Evolutionary conservation across 257 asterid genomes (phyloP), one percentile per base, ranked within the genome.

Genomic region (Misopates orontium): DNA sequence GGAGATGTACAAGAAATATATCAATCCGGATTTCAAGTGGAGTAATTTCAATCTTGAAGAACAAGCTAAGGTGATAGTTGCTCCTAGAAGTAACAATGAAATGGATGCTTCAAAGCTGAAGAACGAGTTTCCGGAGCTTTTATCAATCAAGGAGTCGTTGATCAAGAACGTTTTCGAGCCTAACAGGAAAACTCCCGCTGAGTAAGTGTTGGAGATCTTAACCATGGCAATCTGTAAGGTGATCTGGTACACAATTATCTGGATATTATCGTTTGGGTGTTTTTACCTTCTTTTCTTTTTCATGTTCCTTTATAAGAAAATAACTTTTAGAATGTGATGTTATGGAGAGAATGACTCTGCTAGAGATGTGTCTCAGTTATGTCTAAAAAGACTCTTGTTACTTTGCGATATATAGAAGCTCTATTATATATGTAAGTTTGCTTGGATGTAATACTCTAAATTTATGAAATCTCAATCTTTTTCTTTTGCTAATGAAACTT

Each of bases 41-140:
- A 59, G 76, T 68, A 92, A 92, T 85, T 92, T 92, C 78, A 92
- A 89, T 1, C 87, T 92, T 17, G 96, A 92, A 65, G 98, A 89
- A 67, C 98, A 92, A 75, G 96, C 98, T 8, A 92, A 92, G 87
- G 98, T 92, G 51, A 92, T 92, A 15, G 83, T 92, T 73, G 98
- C 98, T 48, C 73, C 96, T 13, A 80, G 97, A 72, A 85, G 95
- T 70, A 92, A 92, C 75, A 92, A 92, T 9, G 98, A 92, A 75
- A 69, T 92, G 95, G 96, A 92, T 17, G 96, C 87, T 0, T 74
- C 91, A 44, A 92, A 92, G 77, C 60, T 92, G 97, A 92, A 85
- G 88, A 72, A 77, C 0, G 98, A 92, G 77, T 92, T 92, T 40
- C 97, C 97, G 1, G 96, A 89, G 75, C 74, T 92, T 85, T 80